These are phyloP conservation scores for Medakamo hakoo DNA, from an alignment of 139 green algal genomes.

Conservation along the genomic window DNA sequence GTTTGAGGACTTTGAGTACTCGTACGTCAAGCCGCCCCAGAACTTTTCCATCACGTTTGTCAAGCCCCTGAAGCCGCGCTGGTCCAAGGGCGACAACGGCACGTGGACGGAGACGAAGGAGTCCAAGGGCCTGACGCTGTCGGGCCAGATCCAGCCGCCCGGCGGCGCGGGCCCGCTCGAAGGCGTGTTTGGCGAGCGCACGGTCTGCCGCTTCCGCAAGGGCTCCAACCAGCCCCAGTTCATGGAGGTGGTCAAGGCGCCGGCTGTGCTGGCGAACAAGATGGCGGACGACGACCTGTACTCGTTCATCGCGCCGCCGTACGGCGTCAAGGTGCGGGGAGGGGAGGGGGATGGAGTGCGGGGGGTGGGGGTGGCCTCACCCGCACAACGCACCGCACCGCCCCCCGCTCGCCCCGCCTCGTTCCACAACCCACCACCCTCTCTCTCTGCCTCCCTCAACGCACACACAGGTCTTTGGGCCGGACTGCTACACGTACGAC, in stretches of 20 bases:
- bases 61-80: background rate
- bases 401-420: too few species aligned
- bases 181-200: background rate
- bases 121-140: background rate
- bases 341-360: too few species aligned
- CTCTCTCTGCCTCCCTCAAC: too few species aligned
- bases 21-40: background rate
- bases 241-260: background rate
- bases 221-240: background rate
- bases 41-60: background rate
- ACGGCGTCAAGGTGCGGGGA: background rate
- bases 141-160: background rate
- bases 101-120: background rate
- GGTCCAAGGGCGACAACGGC: background rate
- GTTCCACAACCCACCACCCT: too few species aligned
- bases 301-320: background rate
- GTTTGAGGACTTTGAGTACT: background rate
- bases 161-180: background rate
- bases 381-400: too few species aligned
- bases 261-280: background rate
- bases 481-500: background rate
- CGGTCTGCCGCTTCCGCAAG: background rate
- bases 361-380: too few species aligned
- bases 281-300: background rate
- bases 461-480: background rate